Evolutionary conservation across 1,284 basidiomycete genomes (phyloP), one percentile per base, ranked within the genome.

Genomic region (Apiotrichum akiyoshidainum): DNA sequence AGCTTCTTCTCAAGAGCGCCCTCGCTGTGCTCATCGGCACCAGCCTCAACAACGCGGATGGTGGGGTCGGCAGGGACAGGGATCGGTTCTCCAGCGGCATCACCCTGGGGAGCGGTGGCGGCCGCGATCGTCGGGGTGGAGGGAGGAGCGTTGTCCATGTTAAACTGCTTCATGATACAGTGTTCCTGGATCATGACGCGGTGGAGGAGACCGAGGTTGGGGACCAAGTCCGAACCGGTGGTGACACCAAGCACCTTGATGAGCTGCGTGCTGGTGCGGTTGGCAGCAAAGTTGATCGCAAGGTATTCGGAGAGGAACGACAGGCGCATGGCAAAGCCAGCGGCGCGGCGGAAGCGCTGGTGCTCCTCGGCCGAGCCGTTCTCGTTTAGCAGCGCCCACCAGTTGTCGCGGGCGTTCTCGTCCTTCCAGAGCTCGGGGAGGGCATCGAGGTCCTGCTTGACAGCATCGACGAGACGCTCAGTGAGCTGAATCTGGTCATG

Each of bases 251-350:
- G 78, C 3, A 85, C 85, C 69, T 90, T 86, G 37, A 98, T 81
- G 35, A 96, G 80, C 8, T 85, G 82, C 4, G 88, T 84, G 0
- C 89, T 86, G 35, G 87, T 83, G 64, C 92, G 86, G 50, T 58
- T 52, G 31, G 39, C 50, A 44, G 56, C 56, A n/a, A 58, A 44
- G 51, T 54, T 57, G 17, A 58, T n/a, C 42, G 44, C 83, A 74
- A 94, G 92, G 14, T 93, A 86, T 68, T 97, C 95, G 12, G 89
- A 88, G 52, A 99, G 83, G 53, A 68, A 68, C n/a, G 65, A 65
- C 8, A 76, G 59, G 5, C 68, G 64, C 26, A 72, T 55, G 16
- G 63, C 56, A 21, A 98, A 78, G 19, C 90, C 88, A 39, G 58
- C 58, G 3, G 59, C 54, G 14, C 46, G 54, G 33, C 58, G 56